These are phyloP conservation scores for Xylaria sp. DNA, from an alignment of 2,329 filamentous ascomycete genomes.

Conservation along the genomic window DNA sequence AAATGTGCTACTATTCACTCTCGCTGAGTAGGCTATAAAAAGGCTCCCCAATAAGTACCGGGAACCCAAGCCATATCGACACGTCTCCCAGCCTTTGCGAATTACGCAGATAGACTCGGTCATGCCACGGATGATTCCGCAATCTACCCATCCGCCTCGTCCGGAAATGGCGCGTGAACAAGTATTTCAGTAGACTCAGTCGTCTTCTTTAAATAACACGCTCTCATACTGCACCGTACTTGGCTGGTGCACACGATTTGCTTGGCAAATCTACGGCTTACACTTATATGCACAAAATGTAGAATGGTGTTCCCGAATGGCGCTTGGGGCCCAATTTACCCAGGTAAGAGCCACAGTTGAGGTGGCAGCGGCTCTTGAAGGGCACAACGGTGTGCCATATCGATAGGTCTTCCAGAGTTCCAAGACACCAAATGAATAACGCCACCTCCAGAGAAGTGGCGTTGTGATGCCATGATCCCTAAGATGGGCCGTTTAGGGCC, in stretches of 20 bases:
- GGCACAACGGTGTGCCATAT: constrained; percentile 11
- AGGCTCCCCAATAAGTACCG: neutral
- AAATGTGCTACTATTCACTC: neutral
- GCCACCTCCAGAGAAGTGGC: constrained; percentile 25
- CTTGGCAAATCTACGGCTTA: constrained; percentile 13
- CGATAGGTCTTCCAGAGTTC: neutral
- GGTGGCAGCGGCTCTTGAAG: constrained; percentile 10
- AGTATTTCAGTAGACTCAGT: neutral
- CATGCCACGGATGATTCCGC: neutral
- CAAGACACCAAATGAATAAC: constrained; percentile 6
- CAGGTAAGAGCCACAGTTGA: constrained; percentile 10
- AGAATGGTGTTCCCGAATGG: constrained; percentile 2
- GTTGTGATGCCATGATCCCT: constrained; percentile 9
- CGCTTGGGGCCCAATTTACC: constrained; percentile 10
- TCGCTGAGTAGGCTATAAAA: neutral
- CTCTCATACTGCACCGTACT: neutral
- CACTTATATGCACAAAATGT: neutral
- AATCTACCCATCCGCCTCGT: neutral
- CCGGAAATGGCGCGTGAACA: neutral
- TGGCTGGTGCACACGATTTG: neutral
- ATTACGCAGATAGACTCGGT: neutral
- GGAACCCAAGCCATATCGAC: neutral
- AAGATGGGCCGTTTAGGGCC: neutral
- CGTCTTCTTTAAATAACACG: neutral
- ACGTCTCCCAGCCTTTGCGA: neutral